phyloP scores from a whole-genome alignment of 345 rosid genomes.

The Citrus unshiu region DNA sequence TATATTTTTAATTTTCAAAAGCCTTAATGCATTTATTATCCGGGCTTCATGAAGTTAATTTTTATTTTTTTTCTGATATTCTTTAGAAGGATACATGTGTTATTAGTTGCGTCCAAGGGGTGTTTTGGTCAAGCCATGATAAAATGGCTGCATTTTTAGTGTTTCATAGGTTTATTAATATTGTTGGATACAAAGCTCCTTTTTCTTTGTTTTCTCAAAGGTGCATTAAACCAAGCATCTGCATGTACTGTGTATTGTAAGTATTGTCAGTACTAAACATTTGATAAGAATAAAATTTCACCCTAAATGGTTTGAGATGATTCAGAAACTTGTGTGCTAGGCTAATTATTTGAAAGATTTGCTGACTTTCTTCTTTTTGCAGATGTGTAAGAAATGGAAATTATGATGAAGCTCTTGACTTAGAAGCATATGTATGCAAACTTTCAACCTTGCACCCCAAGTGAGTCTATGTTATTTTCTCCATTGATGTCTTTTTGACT shows the following conservation, averaged over 20 bases:
- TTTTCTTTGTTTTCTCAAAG: background rate
- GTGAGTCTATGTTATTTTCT: slow-evolving; percentile 47
- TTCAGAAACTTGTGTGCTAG: background rate
- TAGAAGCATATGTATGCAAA: slow-evolving; percentile 88
- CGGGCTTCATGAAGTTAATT: background rate
- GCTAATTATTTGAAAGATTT: background rate
- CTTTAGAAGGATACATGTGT: background rate
- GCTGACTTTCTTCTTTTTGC: slow-evolving; percentile 25
- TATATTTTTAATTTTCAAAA: background rate
- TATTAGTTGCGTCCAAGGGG: background rate
- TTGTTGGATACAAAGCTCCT: background rate
- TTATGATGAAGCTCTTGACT: slow-evolving; percentile 95
- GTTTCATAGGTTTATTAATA: background rate
- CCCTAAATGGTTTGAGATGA: background rate
- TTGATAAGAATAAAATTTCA: background rate
- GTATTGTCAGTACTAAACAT: background rate
- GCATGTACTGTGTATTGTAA: background rate
- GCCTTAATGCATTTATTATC: background rate
- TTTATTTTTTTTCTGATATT: background rate
- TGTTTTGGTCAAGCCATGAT: background rate
- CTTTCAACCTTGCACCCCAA: slow-evolving; percentile 96
- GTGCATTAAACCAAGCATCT: background rate
- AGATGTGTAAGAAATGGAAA: slow-evolving; percentile 97
- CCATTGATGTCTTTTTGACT: background rate
- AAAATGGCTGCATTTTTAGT: background rate